Evolutionary conservation across 169 alveolate genomes (phyloP), one percentile per base, ranked within the genome.

Genomic region (Babesia bovis): DNA sequence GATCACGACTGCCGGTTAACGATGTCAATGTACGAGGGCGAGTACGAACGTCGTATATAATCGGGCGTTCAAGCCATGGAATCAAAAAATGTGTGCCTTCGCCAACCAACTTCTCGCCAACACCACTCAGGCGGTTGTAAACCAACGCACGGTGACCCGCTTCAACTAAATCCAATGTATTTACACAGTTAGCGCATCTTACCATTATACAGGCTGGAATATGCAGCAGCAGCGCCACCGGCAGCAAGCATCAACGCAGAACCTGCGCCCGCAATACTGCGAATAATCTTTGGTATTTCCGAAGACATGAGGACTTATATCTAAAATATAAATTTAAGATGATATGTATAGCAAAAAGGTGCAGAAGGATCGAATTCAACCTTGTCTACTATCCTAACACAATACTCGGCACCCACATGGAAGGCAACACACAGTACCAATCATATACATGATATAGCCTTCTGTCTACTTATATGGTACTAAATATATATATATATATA

Each of bases 31-130:
- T 84, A 53, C 96, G 83, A 21, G 99, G 98, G 38, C 94, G 85
- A 21, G 99, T 94, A 72, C 98, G 75, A 42, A 95, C 94, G 59
- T 97, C 98, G 75, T 93, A 97, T 57, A 95, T 90, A 28, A 97
- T 93, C 1, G 98, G 98, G 28, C 97, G 85, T 79, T 97, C 98
- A 78, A 97, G 85, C 93, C 94, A 95, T 10, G 99, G 99, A 53
- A 95, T 55, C 88, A 92, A 69, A 70, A 97, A 90, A 70, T 97
- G 99, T 60, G 98, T 96, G 32, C 99, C 99, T 87, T 97, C 99
- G 30, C 90, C 94, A 81, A 95, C 95, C 56, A 91, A 66, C 50
- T 53, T 42, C 51, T 79, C 87, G 53, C 91, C 83, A 12, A 90
- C 44, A 2, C 94, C 96, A 73, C 79, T 82, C 44, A 94, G 41